These are phyloP conservation scores for Dendrocalamus sinicus DNA, from an alignment of 176 grass and related monocot species.

Conservation along the genomic window DNA sequence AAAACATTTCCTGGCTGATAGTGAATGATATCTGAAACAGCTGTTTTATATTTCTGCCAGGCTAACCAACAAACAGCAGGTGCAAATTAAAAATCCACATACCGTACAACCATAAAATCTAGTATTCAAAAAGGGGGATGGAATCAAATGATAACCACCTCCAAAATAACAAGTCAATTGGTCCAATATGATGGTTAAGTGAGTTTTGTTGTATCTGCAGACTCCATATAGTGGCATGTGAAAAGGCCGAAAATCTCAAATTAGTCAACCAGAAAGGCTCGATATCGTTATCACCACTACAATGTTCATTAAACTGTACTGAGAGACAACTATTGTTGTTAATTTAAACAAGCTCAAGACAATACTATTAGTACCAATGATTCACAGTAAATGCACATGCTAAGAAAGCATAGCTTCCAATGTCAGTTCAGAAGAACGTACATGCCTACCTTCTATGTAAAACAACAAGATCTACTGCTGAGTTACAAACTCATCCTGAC, in stretches of 20 bases:
- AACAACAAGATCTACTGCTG: slow-evolving; percentile 36
- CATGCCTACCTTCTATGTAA: slow-evolving; percentile 46
- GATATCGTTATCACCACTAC: slow-evolving; percentile 14
- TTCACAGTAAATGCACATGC: neutral
- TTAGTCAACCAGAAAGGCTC: neutral
- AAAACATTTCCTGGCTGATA: neutral
- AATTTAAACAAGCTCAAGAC: neutral
- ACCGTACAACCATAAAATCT: neutral
- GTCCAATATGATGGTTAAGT: neutral
- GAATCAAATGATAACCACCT: neutral
- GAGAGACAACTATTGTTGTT: neutral
- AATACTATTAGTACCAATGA: neutral
- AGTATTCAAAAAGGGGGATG: neutral
- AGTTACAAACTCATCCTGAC: slow-evolving; percentile 60
- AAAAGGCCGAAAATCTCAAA: neutral
- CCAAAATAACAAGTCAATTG: neutral
- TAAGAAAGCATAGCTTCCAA: neutral
- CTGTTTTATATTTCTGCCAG: neutral
- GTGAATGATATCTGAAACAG: neutral
- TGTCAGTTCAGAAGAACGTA: slow-evolving; percentile 14
- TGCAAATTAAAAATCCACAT: neutral
- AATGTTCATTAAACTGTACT: neutral
- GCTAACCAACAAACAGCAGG: neutral
- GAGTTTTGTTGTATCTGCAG: neutral
- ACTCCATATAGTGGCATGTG: neutral